phyloP scores from a whole-genome alignment of 768 basidiomycete genomes.

The Infundibulicybe gibba region DNA sequence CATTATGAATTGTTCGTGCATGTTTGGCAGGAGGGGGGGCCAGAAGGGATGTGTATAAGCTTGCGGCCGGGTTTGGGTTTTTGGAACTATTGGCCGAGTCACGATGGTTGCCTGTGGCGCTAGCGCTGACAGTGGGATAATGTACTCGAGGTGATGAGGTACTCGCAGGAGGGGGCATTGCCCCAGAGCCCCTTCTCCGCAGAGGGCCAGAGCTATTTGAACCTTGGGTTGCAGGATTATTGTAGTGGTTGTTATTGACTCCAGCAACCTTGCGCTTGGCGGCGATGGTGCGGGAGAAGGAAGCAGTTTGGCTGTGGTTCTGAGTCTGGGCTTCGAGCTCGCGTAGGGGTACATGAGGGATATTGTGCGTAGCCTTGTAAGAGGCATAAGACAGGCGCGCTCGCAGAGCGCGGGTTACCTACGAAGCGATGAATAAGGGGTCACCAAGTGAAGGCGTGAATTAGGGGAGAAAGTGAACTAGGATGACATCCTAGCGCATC shows the following conservation, averaged over 20 bases:
- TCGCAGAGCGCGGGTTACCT: conserved; percentile 81
- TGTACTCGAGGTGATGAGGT: conserved; percentile 41
- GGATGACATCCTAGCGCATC: conserved; percentile 7
- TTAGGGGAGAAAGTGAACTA: conserved; percentile 2
- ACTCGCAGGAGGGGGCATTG: conserved; percentile 42
- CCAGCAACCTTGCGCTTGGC: conserved; percentile 54
- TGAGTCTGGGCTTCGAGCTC: conserved; percentile 67
- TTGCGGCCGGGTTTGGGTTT: conserved; percentile 43
- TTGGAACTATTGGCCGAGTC: conserved; percentile 28
- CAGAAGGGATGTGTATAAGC: conserved; percentile 70
- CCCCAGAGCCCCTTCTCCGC: conserved; percentile 35
- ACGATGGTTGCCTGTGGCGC: conserved; percentile 25
- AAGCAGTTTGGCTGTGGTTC: conserved; percentile 34
- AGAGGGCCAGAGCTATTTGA: conserved; percentile 25
- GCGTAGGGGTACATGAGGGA: conserved; percentile 59
- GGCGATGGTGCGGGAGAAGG: conserved; percentile 49
- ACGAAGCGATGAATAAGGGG: conserved; percentile 31
- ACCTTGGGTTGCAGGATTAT: conserved; percentile 50
- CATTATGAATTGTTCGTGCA: conserved; percentile 77
- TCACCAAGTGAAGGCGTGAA: conserved; percentile 11
- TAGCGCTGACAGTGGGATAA: conserved; percentile 32
- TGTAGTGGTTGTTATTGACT: conserved; percentile 40
- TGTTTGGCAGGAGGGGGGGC: conserved; percentile 74
- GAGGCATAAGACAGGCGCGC: conserved; percentile 80
- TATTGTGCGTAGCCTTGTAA: conserved; percentile 77